A percentile compares a stretch with the other conserved stretches of the same genome.
Evolutionary conservation across 345 rosid genomes (phyloP).

Genomic region (Erucastrum elatum): DNA sequence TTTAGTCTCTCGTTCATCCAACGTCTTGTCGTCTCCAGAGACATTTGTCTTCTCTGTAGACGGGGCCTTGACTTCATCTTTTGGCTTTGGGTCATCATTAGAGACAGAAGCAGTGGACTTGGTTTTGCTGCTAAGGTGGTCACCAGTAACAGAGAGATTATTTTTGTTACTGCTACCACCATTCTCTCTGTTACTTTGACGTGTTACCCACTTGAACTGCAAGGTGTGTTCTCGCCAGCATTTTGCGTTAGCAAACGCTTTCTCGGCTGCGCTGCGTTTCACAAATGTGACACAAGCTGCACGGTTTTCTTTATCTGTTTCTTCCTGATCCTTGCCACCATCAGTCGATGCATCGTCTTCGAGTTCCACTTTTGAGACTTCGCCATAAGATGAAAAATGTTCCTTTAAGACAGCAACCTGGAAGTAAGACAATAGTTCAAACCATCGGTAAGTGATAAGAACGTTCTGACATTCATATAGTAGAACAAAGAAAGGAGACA

Average conservation of each 20-base stretch:
- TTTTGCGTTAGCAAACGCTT: conserved; percentile 75
- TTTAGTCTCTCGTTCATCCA: conserved; percentile 47
- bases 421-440: conserved; percentile 25
- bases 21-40: conserved; percentile 40
- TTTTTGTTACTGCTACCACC: conserved; percentile 7
- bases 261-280: conserved; percentile 73
- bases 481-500: conserved; percentile 35
- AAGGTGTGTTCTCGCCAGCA: conserved; percentile 74
- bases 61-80: conserved; percentile 24
- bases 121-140: conserved; percentile 37
- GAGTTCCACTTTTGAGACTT: conserved; percentile 64
- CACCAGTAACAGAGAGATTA: conserved; percentile 35
- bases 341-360: conserved; percentile 53
- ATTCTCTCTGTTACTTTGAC: conserved; percentile 37
- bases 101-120: conserved; percentile 35
- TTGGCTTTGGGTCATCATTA: conserved; percentile 22
- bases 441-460: not conserved
- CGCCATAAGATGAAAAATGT: conserved; percentile 74
- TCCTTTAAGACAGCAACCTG: conserved; percentile 72
- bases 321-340: conserved; percentile 39
- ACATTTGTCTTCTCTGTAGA: conserved; percentile 37
- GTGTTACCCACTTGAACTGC: conserved; percentile 67
- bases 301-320: conserved; percentile 40
- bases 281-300: conserved; percentile 57
- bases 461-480: conserved; percentile 15